Conservation (phyloP, 495 filamentous ascomycete genomes). For the Lentithecium fluviatile region DNA sequence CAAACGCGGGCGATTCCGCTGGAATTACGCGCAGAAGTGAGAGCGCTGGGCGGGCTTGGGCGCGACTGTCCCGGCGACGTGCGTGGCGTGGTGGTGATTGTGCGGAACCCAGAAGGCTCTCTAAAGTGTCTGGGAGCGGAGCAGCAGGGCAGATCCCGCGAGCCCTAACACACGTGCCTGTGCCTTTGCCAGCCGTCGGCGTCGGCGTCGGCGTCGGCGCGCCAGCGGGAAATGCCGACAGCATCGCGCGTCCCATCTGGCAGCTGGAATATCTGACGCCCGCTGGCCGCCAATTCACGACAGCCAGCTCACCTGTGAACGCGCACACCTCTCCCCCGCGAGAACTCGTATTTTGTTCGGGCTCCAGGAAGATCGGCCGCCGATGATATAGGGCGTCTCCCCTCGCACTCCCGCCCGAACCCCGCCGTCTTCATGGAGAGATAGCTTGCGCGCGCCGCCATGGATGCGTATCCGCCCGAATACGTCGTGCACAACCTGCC, state of each 20-base stretch:
- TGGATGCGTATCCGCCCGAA: constrained; percentile 84
- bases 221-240: not conserved
- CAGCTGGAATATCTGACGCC: too few relatives aligned
- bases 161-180: too few relatives aligned
- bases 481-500: constrained; percentile 82
- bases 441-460: constrained; percentile 40
- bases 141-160: not conserved
- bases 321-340: not conserved
- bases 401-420: not conserved
- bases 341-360: not conserved
- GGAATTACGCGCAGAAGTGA: not conserved
- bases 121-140: constrained; percentile 4
- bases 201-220: not conserved
- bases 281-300: not conserved
- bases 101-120: constrained; percentile 3
- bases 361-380: not conserved
- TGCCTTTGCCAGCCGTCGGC: too few relatives aligned
- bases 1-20: not conserved
- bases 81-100: constrained; percentile 19
- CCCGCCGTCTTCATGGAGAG: constrained; percentile 27
- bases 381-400: too few relatives aligned
- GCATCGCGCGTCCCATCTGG: not conserved
- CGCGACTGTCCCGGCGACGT: constrained; percentile 11
- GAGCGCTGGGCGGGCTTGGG: not conserved
- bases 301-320: not conserved